Base-by-base conservation (phyloP, 2,329 filamentous ascomycete species). In the Penicillium fuscoglaucum region DNA sequence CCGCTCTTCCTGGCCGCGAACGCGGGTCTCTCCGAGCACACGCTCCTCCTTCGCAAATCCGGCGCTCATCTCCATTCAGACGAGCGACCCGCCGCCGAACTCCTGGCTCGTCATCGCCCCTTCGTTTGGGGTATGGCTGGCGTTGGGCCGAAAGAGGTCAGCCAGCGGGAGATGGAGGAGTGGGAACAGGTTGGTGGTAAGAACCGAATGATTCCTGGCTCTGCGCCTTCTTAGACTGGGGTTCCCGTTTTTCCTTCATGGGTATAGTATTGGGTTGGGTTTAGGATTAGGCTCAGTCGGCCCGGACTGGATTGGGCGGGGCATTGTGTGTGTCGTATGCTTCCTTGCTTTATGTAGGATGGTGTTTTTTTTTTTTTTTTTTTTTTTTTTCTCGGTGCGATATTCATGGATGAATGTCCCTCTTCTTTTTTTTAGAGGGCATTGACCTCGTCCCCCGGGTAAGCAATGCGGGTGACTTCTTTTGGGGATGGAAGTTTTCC, bases 61-160 rank as follows among this genome's bases (percentile, higher is more conserved):
- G 84, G 84, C 19, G 84, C 83, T 26, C 84, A 87, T 77, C 72
- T 86, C 64, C 83, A 86, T 67, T 77, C 81, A 4, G 82, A 84
- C 59, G 84, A 87, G 72, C 72, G 80, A 63, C 74, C 75, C 29
- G 78, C 82, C 43, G 83, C 83, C 41, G 79, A 78, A 68, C 72
- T 83, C 51, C 79, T 81, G 64, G 74, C 78, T 45, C 72, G 73
- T 35, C 76, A 75, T 40, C 67, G 71, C 33, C 74, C 77, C 17
- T 76, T 72, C 4, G 68, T 77, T 37, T 80, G 79, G 78, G 70
- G 70, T 17, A 59, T 77, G 49, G 78, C 79, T 8, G 79, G 78
- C 21, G 71, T 79, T 63, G 73, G 72, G 48, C 66, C 68, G 33
- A 55, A 62, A 40, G 63, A 67, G 52, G 65, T 68, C 39, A 68